Conservation (phyloP, 306 rosid genomes). For the Acacia melanoxylon region DNA sequence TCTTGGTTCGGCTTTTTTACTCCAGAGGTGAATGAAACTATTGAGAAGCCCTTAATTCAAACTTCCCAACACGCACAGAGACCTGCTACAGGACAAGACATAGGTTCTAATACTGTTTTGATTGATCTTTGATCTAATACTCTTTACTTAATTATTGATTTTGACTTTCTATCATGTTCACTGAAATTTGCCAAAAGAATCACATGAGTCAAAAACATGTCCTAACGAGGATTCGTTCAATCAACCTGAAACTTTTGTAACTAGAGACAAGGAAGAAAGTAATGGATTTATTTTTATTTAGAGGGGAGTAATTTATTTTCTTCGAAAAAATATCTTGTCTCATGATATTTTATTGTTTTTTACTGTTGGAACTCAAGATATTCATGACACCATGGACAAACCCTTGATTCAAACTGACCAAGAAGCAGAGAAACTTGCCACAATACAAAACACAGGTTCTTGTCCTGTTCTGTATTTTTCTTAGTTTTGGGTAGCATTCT, state of each 20-base stretch:
- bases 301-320: background rate
- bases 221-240: background rate
- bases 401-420: background rate
- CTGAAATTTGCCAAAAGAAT: background rate
- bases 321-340: background rate
- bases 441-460: background rate
- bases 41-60: background rate
- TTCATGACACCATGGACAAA: background rate
- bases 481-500: background rate
- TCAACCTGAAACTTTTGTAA: background rate
- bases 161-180: background rate
- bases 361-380: background rate
- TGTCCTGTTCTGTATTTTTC: background rate
- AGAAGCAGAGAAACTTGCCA: background rate
- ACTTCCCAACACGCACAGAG: background rate
- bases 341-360: background rate
- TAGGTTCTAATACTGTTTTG: background rate
- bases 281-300: background rate
- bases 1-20: background rate
- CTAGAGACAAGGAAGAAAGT: background rate
- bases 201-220: too few species aligned
- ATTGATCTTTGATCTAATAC: background rate
- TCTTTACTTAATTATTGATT: background rate
- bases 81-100: fast-evolving
- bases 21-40: background rate